Percentiles rank a stretch among this genome's conserved stretches.
phyloP scores from a whole-genome alignment of 495 filamentous ascomycete species.

The Darksidea phi region DNA sequence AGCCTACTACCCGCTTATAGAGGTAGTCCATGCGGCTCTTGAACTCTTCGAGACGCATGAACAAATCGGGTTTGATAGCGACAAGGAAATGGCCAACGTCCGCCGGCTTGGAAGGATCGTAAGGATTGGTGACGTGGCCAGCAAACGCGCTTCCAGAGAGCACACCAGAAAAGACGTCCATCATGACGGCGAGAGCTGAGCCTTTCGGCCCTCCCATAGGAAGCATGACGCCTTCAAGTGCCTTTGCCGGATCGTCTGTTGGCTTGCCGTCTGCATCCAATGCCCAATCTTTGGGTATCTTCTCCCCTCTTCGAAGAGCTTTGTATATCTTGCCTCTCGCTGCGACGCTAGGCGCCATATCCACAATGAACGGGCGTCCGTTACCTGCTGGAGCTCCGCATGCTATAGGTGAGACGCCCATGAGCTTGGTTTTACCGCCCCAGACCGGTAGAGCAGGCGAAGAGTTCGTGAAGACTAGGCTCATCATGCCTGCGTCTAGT shows the following conservation, averaged over 20 bases:
- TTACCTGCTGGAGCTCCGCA: slow-evolving; percentile 66
- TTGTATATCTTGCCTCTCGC: slow-evolving; percentile 77
- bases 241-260: slow-evolving; percentile 65
- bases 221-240: slow-evolving; percentile 70
- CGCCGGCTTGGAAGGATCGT: slow-evolving; percentile 64
- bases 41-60: slow-evolving; percentile 69
- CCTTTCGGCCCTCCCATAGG: slow-evolving; percentile 81
- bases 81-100: slow-evolving; percentile 77
- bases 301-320: slow-evolving; percentile 66
- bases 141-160: slow-evolving; percentile 70
- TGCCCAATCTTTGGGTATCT: slow-evolving; percentile 73
- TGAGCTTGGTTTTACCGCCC: slow-evolving; percentile 64
- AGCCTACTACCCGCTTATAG: slow-evolving; percentile 61
- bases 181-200: slow-evolving; percentile 70
- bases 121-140: slow-evolving; percentile 68
- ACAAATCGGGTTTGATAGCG: slow-evolving; percentile 73
- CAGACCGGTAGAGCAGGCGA: slow-evolving; percentile 72
- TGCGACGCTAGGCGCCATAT: slow-evolving; percentile 75
- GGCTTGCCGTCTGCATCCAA: slow-evolving; percentile 65
- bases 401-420: slow-evolving; percentile 77
- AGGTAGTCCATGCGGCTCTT: slow-evolving; percentile 67
- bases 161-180: slow-evolving; percentile 81
- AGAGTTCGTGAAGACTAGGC: slow-evolving; percentile 76
- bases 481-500: slow-evolving; percentile 68
- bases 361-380: slow-evolving; percentile 63